Conservation (phyloP, 2,329 filamentous ascomycete genomes). For the Anisogramma anomala region DNA sequence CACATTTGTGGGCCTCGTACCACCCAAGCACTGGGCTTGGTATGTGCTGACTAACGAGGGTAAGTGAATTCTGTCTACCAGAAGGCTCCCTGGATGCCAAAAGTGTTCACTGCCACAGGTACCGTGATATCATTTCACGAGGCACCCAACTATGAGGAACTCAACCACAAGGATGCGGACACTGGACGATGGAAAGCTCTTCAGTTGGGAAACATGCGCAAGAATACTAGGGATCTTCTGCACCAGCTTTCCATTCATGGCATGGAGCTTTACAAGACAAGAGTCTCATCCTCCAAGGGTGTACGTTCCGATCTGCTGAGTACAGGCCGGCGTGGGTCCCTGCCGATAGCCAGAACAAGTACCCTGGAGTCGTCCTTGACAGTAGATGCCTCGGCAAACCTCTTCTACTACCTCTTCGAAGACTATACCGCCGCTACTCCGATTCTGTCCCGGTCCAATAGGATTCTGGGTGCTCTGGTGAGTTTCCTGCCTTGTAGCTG, state of each 20-base stretch:
- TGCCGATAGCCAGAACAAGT: constrained; percentile 2
- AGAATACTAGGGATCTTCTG: constrained; percentile 28
- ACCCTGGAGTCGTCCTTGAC: constrained; percentile 20
- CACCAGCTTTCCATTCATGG: constrained; percentile 27
- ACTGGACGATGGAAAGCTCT: constrained; percentile 16
- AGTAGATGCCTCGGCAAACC: constrained; percentile 42
- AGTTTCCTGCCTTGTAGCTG: too few relatives aligned
- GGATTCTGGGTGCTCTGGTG: constrained; percentile 38
- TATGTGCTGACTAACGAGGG: constrained; percentile 55
- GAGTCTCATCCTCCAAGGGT: constrained; percentile 31
- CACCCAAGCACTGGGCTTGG: constrained; percentile 54
- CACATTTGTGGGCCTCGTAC: constrained; percentile 21
- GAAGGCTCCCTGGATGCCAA: neutral
- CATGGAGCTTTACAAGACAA: constrained; percentile 26
- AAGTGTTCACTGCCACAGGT: constrained; percentile 28
- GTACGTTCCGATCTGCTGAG: constrained; percentile 22
- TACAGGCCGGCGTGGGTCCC: neutral
- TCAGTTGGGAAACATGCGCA: constrained; percentile 26
- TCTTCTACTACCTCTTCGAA: constrained; percentile 58
- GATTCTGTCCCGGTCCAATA: constrained; percentile 36
- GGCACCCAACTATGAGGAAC: constrained; percentile 27
- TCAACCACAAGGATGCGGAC: constrained; percentile 18
- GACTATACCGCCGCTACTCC: constrained; percentile 51
- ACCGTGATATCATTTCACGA: constrained; percentile 63
- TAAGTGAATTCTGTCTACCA: constrained; percentile 20